Evolutionary conservation across 306 rosid genomes (phyloP).

Genomic region (Cicer cuneatum): DNA sequence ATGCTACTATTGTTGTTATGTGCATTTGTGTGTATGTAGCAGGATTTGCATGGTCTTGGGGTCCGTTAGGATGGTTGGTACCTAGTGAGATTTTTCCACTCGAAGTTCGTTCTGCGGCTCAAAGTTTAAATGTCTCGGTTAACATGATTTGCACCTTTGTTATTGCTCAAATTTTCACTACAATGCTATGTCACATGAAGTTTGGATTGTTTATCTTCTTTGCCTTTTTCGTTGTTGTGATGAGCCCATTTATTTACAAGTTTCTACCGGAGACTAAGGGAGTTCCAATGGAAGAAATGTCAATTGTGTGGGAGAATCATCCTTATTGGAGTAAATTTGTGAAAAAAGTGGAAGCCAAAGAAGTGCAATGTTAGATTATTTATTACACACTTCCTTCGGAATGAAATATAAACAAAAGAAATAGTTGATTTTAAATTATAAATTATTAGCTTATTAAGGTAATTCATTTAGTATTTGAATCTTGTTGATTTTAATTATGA

Average conservation of each 20-base stretch:
- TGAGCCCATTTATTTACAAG: background rate
- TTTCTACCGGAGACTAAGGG: background rate
- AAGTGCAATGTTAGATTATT: background rate
- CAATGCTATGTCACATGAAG: slow-evolving; percentile 5
- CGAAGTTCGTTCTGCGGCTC: background rate
- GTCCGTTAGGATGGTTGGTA: background rate
- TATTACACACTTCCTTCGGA: no score
- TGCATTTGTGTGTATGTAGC: background rate
- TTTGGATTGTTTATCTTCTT: slow-evolving; percentile 11
- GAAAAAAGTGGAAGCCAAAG: background rate
- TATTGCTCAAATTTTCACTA: background rate
- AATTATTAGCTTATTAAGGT: no score
- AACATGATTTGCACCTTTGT: background rate
- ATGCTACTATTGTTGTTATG: background rate
- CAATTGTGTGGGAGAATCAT: background rate
- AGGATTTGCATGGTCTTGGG: slow-evolving; percentile 1
- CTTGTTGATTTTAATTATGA: no score
- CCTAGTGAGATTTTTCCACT: background rate
- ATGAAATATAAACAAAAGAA: no score
- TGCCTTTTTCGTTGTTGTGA: background rate
- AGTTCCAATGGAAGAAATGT: slow-evolving; percentile 3
- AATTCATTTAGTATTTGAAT: no score
- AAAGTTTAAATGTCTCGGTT: background rate
- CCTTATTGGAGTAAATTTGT: background rate
- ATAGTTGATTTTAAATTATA: no score